phyloP scores from a whole-genome alignment of 208 protist genomes.

The Trypanosoma rangeli region DNA sequence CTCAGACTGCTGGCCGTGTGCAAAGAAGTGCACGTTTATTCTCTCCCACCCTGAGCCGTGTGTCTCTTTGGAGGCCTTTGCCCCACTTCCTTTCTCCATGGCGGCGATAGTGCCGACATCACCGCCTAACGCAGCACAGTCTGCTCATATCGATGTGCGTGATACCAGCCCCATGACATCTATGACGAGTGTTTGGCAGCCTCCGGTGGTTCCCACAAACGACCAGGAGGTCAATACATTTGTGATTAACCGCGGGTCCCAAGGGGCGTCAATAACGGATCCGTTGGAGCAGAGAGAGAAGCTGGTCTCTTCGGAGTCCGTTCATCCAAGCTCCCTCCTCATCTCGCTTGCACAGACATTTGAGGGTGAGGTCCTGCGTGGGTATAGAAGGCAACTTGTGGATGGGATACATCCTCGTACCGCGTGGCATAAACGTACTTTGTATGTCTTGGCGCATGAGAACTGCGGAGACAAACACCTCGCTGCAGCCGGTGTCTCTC shows the following conservation, averaged over 20 bases:
- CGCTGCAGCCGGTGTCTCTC: neutral
- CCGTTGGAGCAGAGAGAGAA: neutral
- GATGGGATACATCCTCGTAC: constrained; percentile 38
- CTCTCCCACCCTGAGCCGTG: constrained; percentile 2
- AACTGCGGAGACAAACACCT: neutral
- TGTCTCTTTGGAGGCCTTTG: neutral
- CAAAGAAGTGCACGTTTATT: constrained; percentile 40
- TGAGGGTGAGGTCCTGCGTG: constrained; percentile 46
- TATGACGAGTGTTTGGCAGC: neutral
- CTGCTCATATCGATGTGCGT: neutral
- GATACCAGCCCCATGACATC: neutral
- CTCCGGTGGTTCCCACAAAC: constrained; percentile 6
- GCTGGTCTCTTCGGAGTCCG: neutral
- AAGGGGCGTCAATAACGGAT: neutral
- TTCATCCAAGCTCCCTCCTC: neutral
- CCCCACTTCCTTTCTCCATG: neutral
- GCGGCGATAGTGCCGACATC: neutral
- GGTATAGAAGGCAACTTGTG: constrained; percentile 47
- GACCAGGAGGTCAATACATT: neutral
- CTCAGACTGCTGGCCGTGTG: constrained; percentile 64
- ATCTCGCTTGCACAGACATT: constrained; percentile 22
- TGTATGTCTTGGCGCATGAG: constrained; percentile 50
- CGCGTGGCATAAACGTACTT: constrained; percentile 34
- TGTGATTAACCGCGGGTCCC: neutral
- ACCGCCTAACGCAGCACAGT: neutral